Percentiles rank a stretch among this genome's conserved stretches.
phyloP scores from a whole-genome alignment of 2,329 filamentous ascomycete species.

The Paraphoma sp. region DNA sequence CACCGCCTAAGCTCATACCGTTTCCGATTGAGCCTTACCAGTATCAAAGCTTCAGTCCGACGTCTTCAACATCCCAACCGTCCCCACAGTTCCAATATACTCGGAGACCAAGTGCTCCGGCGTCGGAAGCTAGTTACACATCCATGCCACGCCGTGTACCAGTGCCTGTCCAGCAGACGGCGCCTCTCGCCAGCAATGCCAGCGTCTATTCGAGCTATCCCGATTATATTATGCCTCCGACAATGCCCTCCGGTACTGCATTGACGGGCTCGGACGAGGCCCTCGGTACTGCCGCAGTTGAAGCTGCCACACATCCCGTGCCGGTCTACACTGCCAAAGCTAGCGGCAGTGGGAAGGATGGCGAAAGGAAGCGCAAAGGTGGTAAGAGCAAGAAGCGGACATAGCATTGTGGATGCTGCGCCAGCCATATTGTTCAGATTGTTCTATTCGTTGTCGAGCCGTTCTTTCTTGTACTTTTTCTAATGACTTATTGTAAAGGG shows the following conservation, averaged over 20 bases:
- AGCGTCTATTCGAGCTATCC: constrained; percentile 25
- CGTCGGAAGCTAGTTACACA: constrained; percentile 32
- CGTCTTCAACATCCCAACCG: constrained; percentile 26
- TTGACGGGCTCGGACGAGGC: constrained; percentile 12
- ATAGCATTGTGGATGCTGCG: constrained; percentile 7
- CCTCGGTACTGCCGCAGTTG: constrained; percentile 15
- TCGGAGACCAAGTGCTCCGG: constrained; percentile 32
- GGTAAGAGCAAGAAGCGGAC: constrained; percentile 30
- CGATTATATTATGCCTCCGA: constrained; percentile 25
- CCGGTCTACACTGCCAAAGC: constrained; percentile 17
- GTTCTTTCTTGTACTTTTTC: not conserved
- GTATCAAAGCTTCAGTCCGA: constrained; percentile 39
- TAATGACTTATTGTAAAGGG: not conserved
- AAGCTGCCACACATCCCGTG: constrained; percentile 22
- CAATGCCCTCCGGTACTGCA: constrained; percentile 13
- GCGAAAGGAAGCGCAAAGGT: constrained; percentile 33
- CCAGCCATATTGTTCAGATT: constrained; percentile 3
- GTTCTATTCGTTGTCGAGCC: not conserved
- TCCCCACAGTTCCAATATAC: constrained; percentile 35
- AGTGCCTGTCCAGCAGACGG: constrained; percentile 30
- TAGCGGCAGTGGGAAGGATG: constrained; percentile 27
- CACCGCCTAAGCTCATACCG: constrained; percentile 32
- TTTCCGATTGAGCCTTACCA: constrained; percentile 43
- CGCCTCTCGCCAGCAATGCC: constrained; percentile 13
- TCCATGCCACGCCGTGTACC: constrained; percentile 47